phyloP scores from a whole-genome alignment of 257 asterid genomes.

The Solanum piurae region DNA sequence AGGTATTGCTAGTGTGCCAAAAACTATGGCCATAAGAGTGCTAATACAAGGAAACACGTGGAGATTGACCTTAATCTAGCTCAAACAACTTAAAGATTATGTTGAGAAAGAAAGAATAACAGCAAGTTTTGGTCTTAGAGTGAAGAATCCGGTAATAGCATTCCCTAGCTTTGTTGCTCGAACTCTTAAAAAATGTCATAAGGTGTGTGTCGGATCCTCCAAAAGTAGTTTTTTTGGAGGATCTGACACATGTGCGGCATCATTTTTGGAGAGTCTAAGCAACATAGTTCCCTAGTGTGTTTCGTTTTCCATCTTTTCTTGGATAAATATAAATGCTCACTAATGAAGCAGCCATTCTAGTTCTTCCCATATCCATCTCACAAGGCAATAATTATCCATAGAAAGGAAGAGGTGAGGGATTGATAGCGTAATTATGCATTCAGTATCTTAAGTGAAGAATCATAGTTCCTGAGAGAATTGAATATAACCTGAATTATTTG shows the following conservation, averaged over 20 bases:
- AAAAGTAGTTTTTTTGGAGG: neutral
- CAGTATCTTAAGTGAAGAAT: neutral
- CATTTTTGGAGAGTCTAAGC: neutral
- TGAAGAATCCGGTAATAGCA: neutral
- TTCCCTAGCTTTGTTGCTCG: neutral
- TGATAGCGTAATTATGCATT: neutral
- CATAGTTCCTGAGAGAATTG: neutral
- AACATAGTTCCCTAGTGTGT: neutral
- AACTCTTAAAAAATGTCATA: neutral
- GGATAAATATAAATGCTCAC: neutral
- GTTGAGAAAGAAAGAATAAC: neutral
- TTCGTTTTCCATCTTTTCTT: neutral
- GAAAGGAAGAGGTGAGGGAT: neutral
- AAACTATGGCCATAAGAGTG: neutral
- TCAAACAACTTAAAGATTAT: neutral
- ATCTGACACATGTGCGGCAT: neutral
- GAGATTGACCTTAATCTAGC: neutral
- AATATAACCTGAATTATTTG: slow-evolving; percentile 32
- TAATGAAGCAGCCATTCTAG: neutral
- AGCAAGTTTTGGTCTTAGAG: neutral
- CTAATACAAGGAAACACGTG: neutral
- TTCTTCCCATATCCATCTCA: neutral
- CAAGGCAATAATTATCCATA: neutral
- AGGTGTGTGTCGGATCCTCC: neutral
- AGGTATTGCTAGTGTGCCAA: neutral